Evolutionary conservation across 768 basidiomycete species (phyloP).

Genomic region (Wakefieldia striispora): DNA sequence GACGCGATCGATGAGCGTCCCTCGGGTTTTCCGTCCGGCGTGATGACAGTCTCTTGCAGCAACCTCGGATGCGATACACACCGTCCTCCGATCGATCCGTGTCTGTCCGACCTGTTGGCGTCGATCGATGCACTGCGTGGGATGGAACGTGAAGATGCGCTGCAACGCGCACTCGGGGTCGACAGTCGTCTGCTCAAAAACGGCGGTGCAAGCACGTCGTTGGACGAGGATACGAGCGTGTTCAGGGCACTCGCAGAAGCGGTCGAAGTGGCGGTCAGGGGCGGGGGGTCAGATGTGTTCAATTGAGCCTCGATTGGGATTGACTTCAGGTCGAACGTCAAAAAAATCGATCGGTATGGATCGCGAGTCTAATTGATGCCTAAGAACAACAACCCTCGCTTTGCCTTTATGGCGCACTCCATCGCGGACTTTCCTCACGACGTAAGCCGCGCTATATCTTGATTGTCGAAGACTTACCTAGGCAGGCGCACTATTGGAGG

Average conservation of each 20-base stretch:
- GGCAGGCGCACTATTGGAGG: too few species aligned
- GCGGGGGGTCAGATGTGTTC: conserved; percentile 42
- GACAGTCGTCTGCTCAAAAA: conserved; percentile 41
- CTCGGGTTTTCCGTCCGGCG: conserved; percentile 75
- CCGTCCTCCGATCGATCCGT: conserved; percentile 38
- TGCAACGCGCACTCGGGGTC: conserved; percentile 67
- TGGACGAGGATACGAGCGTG: conserved; percentile 49
- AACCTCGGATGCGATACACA: conserved; percentile 63
- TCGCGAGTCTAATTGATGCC: conserved; percentile 43
- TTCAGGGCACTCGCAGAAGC: conserved; percentile 44
- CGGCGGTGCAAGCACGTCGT: conserved; percentile 17
- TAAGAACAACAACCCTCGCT: conserved; percentile 82
- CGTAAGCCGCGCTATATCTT: too few species aligned
- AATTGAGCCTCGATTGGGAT: conserved; percentile 75
- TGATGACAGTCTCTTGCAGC: conserved; percentile 44
- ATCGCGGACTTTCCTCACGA: too few species aligned
- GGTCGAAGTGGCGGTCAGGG: conserved; percentile 50
- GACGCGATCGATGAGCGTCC: conserved; percentile 65
- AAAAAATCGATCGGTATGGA: too few species aligned
- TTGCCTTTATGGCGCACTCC: too few species aligned
- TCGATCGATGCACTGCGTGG: conserved; percentile 65
- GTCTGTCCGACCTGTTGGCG: conserved; percentile 49
- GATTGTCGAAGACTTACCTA: too few species aligned
- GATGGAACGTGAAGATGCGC: conserved; percentile 57
- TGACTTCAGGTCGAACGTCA: too few species aligned